Evolutionary conservation across 2,329 filamentous ascomycete species (phyloP).

Genomic region (Cladophialophora psammophila): DNA sequence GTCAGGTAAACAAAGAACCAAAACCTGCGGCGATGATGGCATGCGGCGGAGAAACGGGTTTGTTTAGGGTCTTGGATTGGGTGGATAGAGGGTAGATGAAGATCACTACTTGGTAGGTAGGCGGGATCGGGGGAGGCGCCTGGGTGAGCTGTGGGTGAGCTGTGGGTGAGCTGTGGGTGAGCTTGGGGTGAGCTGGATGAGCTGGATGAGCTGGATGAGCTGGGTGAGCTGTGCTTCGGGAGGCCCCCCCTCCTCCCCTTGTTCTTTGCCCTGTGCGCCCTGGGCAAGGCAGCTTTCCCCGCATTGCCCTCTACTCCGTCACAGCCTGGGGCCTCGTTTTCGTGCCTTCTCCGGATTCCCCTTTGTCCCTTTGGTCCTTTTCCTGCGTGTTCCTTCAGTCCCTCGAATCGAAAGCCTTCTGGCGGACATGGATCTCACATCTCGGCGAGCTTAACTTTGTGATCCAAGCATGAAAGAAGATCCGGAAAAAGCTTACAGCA

Average conservation of each 20-base stretch:
- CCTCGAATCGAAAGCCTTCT: slow-evolving; percentile 12
- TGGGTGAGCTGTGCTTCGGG: background rate
- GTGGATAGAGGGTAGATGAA: background rate
- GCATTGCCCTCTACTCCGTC: slow-evolving; percentile 12
- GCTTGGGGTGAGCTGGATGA: background rate
- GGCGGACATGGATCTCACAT: slow-evolving; percentile 3
- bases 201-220: background rate
- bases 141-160: too few relatives aligned
- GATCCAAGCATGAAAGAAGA: slow-evolving; percentile 16
- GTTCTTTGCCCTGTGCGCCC: background rate
- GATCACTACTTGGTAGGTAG: too few relatives aligned
- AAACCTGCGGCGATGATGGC: slow-evolving; percentile 6
- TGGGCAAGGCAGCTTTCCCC: slow-evolving; percentile 15
- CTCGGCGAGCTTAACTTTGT: slow-evolving; percentile 11
- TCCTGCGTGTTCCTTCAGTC: slow-evolving; percentile 16
- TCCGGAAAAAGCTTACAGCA: slow-evolving; percentile 3
- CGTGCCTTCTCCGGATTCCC: slow-evolving; percentile 6
- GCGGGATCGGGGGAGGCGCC: too few relatives aligned
- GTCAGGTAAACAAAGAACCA: slow-evolving; percentile 25
- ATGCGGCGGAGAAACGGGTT: slow-evolving; percentile 5
- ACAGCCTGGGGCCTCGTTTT: background rate
- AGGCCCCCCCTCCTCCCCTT: too few relatives aligned
- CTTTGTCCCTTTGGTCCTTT: slow-evolving; percentile 11
- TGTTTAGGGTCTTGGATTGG: background rate
- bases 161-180: background rate